Base-by-base conservation (phyloP, 2,329 filamentous ascomycete species). In the Cercospora brassicicola region DNA sequence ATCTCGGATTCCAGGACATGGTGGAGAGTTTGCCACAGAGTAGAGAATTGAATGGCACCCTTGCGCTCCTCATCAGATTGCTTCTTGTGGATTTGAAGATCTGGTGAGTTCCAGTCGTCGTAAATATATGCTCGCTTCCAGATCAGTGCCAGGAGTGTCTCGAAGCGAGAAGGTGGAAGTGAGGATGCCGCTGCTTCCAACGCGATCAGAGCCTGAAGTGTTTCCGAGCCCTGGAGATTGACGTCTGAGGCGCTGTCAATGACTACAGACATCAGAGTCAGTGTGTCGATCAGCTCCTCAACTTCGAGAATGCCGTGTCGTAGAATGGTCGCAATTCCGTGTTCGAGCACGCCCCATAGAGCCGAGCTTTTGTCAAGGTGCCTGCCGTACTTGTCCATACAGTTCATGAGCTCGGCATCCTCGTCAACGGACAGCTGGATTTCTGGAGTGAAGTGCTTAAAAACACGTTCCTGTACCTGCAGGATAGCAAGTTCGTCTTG, bases 41-140 rank as follows among this genome's bases (percentile, higher is more conserved):
- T 71, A 1, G 77, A 78, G 23, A 74, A 65, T 13, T 74, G 71
- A 13, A 96, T 80, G 18, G 87, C 82, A 30, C 86, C 84, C 63
- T 89, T 83, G 30, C 93, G 86, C 69, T 91, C 86, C 2, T 83
- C 81, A 75, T 96, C 93, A 66, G 88, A 88, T 76, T 91, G 72
- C 61, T 72, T 71, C 26, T 69, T 71, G 51, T 63, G 48, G 18
- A 68, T 42, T 36, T 68, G 90, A 67, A 90, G 84, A 59, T 90
- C 88, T 18, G 62, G 48, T 23, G 62, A 56, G 0, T 91, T 94
- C 95, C 95, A 99, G 76, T 97, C 88, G 78, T 97, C 94, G 60
- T 89, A 88, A 72, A 94, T 86, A 75, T 91, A 91, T 69, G 93
- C 90, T 64, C 95, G 88, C 76, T 95, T 90, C 95, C 95, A 99